Evolutionary conservation across 345 rosid species (phyloP).

Genomic region (Combretum micranthum): DNA sequence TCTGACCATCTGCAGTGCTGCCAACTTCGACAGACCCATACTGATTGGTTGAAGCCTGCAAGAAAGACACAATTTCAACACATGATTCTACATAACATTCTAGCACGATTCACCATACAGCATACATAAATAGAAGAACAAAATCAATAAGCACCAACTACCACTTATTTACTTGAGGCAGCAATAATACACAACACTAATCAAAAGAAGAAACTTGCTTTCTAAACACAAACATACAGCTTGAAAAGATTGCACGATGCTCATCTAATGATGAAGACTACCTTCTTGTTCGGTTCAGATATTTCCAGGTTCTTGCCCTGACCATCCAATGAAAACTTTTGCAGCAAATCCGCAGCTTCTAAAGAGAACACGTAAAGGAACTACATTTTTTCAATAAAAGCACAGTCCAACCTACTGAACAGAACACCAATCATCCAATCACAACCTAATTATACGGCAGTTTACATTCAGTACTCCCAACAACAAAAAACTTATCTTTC

Average conservation of each 20-base stretch:
- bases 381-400: not conserved
- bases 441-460: not conserved
- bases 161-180: no score
- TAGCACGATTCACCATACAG: no score
- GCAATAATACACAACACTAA: not conserved
- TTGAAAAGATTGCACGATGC: not conserved
- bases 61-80: not conserved
- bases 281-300: slow-evolving; percentile 30
- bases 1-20: slow-evolving; percentile 24
- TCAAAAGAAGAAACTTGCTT: not conserved
- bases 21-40: slow-evolving; percentile 22
- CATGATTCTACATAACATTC: no score
- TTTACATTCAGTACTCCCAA: not conserved
- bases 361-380: slow-evolving; percentile 14
- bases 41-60: slow-evolving; percentile 26
- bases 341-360: slow-evolving; percentile 36
- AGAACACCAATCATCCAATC: not conserved
- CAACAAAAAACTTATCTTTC: no score
- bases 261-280: not conserved
- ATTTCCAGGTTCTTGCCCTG: slow-evolving; percentile 26
- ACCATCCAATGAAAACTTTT: slow-evolving; percentile 26
- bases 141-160: no score
- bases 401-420: not conserved
- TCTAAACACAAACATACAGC: not conserved
- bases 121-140: no score